Conservation (phyloP, 2,329 filamentous ascomycete genomes). For the Botrytis tulipae region DNA sequence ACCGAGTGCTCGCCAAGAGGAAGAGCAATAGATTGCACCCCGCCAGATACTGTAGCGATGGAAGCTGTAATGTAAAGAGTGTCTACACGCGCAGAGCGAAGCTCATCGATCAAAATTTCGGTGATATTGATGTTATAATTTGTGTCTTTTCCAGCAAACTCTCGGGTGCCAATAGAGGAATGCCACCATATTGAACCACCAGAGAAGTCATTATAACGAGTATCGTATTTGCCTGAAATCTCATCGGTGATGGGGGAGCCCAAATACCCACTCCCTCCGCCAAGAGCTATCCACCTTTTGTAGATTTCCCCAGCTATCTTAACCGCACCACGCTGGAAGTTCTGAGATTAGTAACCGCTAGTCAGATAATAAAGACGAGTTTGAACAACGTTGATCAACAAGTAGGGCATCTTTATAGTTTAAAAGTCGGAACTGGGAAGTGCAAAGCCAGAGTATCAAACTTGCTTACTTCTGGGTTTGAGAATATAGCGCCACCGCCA, state of each 20-base stretch:
- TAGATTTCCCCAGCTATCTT: constrained; percentile 4
- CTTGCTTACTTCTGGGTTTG: constrained; percentile 6
- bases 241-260: constrained; percentile 5
- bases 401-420: not conserved
- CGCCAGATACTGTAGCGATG: not conserved
- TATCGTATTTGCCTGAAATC: not conserved
- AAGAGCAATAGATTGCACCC: not conserved
- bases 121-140: constrained; percentile 3
- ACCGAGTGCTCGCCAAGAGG: not conserved
- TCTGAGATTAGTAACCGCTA: not conserved
- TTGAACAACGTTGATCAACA: not conserved
- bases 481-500: constrained; percentile 1
- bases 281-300: constrained; percentile 8
- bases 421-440: not conserved
- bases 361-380: not conserved
- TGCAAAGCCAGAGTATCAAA: not conserved
- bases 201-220: constrained; percentile 4
- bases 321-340: not conserved
- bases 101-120: not conserved
- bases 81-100: constrained; percentile 1
- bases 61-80: constrained; percentile 11
- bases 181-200: constrained; percentile 17
- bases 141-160: constrained; percentile 1
- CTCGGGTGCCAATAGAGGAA: not conserved
- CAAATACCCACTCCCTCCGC: not conserved